Conservation (phyloP, 228 moss, liverwort and hornwort species). For the Sphagnum magellanicum region DNA sequence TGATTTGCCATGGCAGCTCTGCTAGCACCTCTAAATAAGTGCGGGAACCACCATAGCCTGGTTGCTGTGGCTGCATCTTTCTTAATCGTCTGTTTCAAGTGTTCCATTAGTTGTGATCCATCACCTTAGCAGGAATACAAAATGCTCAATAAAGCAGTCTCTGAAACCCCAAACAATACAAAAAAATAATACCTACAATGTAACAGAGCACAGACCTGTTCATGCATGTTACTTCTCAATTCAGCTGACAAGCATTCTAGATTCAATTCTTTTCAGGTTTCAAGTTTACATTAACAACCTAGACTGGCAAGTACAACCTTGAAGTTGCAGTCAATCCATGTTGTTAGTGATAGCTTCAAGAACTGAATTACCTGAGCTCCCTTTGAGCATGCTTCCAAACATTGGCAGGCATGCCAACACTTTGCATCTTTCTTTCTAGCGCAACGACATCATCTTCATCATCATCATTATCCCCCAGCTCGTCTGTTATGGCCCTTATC, state of each 20-base stretch:
- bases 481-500: conserved; percentile 53
- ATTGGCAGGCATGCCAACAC: conserved; percentile 45
- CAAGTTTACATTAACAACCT: too few relatives aligned
- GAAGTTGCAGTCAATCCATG: too few relatives aligned
- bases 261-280: too few relatives aligned
- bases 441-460: conserved; percentile 53
- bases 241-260: too few relatives aligned
- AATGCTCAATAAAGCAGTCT: too few relatives aligned
- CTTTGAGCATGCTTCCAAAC: conserved; percentile 63
- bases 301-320: too few relatives aligned
- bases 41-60: conserved; percentile 50
- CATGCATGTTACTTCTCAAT: too few relatives aligned
- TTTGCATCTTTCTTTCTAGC: conserved; percentile 57
- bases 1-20: conserved; percentile 53
- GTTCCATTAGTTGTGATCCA: background rate
- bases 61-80: conserved; percentile 68
- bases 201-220: too few relatives aligned
- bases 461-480: conserved; percentile 59
- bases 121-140: too few relatives aligned
- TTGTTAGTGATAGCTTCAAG: background rate
- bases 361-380: conserved; percentile 33
- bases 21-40: conserved; percentile 49
- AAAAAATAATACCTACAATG: too few relatives aligned
- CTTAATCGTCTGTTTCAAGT: conserved; percentile 32
- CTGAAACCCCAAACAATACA: too few relatives aligned